Evolutionary conservation across 129 eudicot species (phyloP), one percentile per base, ranked within the genome.

Genomic region (sunflower (Helianthus annuus)): DNA sequence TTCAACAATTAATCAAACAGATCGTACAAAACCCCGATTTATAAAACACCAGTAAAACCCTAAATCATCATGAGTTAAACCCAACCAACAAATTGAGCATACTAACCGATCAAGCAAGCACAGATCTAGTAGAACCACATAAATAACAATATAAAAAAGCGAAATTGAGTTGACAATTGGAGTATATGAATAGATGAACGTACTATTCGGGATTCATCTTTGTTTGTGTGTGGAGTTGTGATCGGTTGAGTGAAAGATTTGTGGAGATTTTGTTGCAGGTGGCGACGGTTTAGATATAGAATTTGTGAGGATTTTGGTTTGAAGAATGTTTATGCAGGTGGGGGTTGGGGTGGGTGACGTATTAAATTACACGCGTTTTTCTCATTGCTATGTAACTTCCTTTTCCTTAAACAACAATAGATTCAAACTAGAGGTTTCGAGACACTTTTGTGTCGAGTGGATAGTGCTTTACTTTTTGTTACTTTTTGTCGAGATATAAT

Each of bases 121-220:
- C 48, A 78, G 82, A 78, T 78, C 82, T 71, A 78, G 48, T 6
- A 52, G 48, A 64, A 71, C 45, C 60, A 44, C 27, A 45, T 10
- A 2, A 42, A 78, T 19, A 19, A 19, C 0, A 16, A 15, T 32
- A 16, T 16, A 36, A 53, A 78, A 70, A 3, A 1, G 19, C 48
- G 38, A 69, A 49, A 61, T 24, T 51, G 58, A 55, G 76, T 70
- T 54, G 27, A 61, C 64, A 22, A 59, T 76, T 5, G 2, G 39
- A 69, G 12, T 10, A 70, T 51, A 46, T 29, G 72, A 78, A 36
- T 19, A 15, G 45, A 69, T 32, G 29, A 15, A 49, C 81, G 10
- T 78, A 78, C 82, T 78, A 78, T 71, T 78, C 82, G 36, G 82
- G 73, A 64, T 78, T 78, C 82, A 78, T 78, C 29, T 51, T 39